Conservation (phyloP, 139 green algal species). For the Micractinium sp. region DNA sequence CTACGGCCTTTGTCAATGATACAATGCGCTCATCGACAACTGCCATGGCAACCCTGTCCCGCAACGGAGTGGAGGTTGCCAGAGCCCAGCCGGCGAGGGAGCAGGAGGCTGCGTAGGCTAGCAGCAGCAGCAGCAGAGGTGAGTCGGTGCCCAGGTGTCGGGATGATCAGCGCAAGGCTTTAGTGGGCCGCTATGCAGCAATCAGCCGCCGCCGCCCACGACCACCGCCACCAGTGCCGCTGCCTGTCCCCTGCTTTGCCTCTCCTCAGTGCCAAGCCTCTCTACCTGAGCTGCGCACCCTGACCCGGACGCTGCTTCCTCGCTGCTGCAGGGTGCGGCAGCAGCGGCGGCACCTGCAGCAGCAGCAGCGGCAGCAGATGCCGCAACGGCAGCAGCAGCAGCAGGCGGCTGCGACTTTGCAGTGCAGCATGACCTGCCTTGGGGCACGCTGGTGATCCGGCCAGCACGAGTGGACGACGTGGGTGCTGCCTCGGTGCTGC, state of each 20-base stretch:
- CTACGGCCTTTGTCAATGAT: too few relatives aligned
- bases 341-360: not conserved
- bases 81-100: too few relatives aligned
- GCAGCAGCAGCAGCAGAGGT: too few relatives aligned
- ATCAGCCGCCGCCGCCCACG: not conserved
- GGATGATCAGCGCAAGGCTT: too few relatives aligned
- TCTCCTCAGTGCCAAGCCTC: too few relatives aligned
- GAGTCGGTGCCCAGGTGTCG: too few relatives aligned
- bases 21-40: too few relatives aligned
- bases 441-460: not conserved
- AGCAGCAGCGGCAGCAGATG: not conserved
- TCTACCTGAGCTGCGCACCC: too few relatives aligned
- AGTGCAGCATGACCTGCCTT: not conserved
- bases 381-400: not conserved
- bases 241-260: not conserved
- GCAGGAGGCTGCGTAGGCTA: too few relatives aligned
- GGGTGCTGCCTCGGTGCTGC: constrained; percentile 11
- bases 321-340: not conserved
- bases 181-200: not conserved
- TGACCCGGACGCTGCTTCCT: too few relatives aligned
- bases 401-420: not conserved
- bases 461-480: not conserved
- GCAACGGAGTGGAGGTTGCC: too few relatives aligned
- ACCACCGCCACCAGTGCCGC: not conserved
- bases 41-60: too few relatives aligned